These are phyloP conservation scores for Lachnellula arida DNA, from an alignment of 2,329 filamentous ascomycete species.

Conservation along the genomic window DNA sequence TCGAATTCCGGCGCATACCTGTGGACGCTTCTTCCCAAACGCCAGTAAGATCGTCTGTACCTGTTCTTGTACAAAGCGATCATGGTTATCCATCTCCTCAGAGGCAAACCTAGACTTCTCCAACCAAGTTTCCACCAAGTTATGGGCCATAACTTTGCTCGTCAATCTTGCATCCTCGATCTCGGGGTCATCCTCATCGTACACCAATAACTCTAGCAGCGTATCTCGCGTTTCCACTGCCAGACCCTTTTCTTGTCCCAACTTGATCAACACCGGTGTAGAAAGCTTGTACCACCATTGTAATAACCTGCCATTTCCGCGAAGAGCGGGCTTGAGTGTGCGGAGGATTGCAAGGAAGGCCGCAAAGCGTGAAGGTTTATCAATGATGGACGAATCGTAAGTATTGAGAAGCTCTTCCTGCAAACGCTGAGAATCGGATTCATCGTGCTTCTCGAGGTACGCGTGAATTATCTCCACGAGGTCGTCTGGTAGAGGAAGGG, in stretches of 20 bases:
- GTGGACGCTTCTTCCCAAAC: conserved; percentile 63
- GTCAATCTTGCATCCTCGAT: conserved; percentile 39
- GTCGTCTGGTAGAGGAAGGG: conserved; percentile 61
- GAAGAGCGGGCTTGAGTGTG: conserved; percentile 59
- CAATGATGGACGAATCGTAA: conserved; percentile 60
- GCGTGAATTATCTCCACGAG: conserved; percentile 56
- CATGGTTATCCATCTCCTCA: conserved; percentile 39
- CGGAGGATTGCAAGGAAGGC: conserved; percentile 66
- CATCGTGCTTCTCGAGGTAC: conserved; percentile 68
- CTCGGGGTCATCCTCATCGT: conserved; percentile 54
- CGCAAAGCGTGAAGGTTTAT: conserved; percentile 51
- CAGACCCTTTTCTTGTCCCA: conserved; percentile 58
- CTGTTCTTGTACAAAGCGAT: conserved; percentile 38
- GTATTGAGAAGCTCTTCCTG: conserved; percentile 67
- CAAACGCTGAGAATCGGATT: conserved; percentile 62
- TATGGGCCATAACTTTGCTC: conserved; percentile 50
- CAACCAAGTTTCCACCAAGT: conserved; percentile 54
- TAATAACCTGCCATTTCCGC: conserved; percentile 56
- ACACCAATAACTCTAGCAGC: conserved; percentile 58
- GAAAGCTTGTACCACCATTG: conserved; percentile 69
- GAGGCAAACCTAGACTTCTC: conserved; percentile 38
- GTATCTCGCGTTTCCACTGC: conserved; percentile 61
- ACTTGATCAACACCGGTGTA: conserved; percentile 50
- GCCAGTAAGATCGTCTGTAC: conserved; percentile 41
- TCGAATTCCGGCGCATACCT: conserved; percentile 34